Conservation (phyloP, 148 eudicot species). For the Dysphania ambrosioides region DNA sequence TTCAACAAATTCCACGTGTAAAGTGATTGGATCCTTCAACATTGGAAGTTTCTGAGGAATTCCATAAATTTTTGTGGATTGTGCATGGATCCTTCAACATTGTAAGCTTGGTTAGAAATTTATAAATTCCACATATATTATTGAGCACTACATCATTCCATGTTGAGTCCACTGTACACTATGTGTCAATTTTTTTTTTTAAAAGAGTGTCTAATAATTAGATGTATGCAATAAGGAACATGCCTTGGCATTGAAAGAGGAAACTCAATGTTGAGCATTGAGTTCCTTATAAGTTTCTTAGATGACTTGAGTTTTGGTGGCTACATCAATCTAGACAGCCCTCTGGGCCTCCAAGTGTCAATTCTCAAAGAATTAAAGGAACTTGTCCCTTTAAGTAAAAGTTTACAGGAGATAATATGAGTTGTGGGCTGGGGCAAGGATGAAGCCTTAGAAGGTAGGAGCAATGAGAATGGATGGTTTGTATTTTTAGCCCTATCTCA, state of each 20-base stretch:
- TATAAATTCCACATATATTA: no score
- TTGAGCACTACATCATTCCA: no score
- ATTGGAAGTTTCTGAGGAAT: no score
- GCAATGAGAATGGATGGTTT: conserved; percentile 1
- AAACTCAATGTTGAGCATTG: not conserved
- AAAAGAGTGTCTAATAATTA: not conserved
- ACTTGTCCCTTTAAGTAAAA: not conserved
- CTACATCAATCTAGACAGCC: not conserved
- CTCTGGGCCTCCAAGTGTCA: not conserved
- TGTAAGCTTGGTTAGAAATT: no score
- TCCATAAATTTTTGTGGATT: no score
- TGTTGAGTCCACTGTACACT: not conserved
- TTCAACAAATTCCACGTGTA: not conserved
- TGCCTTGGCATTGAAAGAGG: not conserved
- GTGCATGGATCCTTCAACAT: no score
- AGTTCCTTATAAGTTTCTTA: not conserved
- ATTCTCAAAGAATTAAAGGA: not conserved
- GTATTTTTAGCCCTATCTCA: not conserved
- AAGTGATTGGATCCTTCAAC: not conserved
- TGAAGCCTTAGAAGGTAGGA: not conserved
- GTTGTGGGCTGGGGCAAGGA: not conserved
- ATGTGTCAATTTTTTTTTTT: no score
- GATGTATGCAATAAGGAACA: not conserved
- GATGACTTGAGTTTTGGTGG: not conserved
- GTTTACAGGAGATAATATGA: not conserved